A percentile compares a stretch with the other conserved stretches of the same genome.
phyloP scores from a whole-genome alignment of 2,329 filamentous ascomycete genomes.

The Venturia pyrina region DNA sequence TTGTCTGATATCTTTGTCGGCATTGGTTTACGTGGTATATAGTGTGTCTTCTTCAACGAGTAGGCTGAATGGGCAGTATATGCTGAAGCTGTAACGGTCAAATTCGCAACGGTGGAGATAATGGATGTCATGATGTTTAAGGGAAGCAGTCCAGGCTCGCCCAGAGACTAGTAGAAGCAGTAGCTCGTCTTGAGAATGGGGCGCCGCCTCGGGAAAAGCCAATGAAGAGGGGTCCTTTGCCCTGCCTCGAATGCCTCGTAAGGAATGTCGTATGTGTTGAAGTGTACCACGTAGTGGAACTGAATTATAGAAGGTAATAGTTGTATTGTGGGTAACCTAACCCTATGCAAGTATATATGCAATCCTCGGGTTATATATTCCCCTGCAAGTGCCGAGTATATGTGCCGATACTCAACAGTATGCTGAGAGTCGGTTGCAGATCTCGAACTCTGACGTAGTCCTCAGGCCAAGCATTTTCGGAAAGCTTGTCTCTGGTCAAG shows the following conservation, averaged over 20 bases:
- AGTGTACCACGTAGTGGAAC: too few species aligned
- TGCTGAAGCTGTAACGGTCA: constrained; percentile 1
- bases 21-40: constrained; percentile 7
- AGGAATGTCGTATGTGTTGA: not conserved
- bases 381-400: too few species aligned
- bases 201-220: not conserved
- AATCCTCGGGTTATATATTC: too few species aligned
- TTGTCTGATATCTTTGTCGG: not conserved
- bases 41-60: not conserved
- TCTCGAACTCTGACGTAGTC: not conserved
- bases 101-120: not conserved
- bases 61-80: not conserved
- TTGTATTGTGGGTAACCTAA: too few species aligned
- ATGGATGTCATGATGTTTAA: constrained; percentile 2
- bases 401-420: too few species aligned
- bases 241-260: not conserved
- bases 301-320: too few species aligned
- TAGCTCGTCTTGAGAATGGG: not conserved
- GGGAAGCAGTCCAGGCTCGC: not conserved
- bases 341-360: too few species aligned
- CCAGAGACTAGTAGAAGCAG: not conserved
- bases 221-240: not conserved
- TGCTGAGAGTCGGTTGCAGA: not conserved
- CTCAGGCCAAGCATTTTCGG: not conserved
- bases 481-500: not conserved